These are phyloP conservation scores for Bruguiera sexangula DNA, from an alignment of 345 rosid species.

Conservation along the genomic window DNA sequence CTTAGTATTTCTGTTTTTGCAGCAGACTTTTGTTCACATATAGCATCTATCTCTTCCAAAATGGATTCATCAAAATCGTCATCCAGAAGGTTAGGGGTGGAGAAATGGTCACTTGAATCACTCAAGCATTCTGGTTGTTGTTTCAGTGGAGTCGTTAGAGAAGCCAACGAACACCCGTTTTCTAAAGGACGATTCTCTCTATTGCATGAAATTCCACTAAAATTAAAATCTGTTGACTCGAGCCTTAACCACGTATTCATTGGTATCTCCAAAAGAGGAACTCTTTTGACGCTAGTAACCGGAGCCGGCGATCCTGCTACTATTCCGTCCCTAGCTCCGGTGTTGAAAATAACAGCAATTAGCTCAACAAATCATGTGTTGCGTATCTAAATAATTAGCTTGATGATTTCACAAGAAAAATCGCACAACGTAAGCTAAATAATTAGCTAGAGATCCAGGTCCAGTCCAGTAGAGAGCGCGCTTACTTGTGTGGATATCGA, in stretches of 20 bases:
- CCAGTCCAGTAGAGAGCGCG: background rate
- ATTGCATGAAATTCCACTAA: constrained; percentile 15
- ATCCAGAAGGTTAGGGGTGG: constrained; percentile 50
- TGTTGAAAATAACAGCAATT: constrained; percentile 6
- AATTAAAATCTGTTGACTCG: constrained; percentile 13
- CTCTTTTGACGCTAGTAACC: constrained; percentile 30
- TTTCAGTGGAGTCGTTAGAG: constrained; percentile 45
- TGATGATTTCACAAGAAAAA: too few species aligned
- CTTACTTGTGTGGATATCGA: constrained; percentile 36
- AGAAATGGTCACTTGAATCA: constrained; percentile 27
- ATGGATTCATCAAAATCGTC: constrained; percentile 70
- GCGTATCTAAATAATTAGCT: too few species aligned
- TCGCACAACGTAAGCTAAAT: too few species aligned
- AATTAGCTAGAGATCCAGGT: too few species aligned
- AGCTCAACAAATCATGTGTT: background rate
- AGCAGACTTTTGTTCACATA: constrained; percentile 53
- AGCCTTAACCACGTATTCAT: constrained; percentile 32
- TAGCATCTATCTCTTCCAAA: constrained; percentile 62
- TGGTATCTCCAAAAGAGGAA: constrained; percentile 58
- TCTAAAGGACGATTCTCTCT: constrained; percentile 10
- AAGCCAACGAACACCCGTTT: constrained; percentile 18
- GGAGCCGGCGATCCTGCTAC: constrained; percentile 20
- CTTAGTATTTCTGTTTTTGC: constrained; percentile 31
- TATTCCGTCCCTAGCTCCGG: constrained; percentile 32
- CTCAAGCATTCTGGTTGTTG: constrained; percentile 23